These are phyloP conservation scores for Rhizomucor miehei DNA, from an alignment of 371 early-diverging fungal species.

Conservation along the genomic window DNA sequence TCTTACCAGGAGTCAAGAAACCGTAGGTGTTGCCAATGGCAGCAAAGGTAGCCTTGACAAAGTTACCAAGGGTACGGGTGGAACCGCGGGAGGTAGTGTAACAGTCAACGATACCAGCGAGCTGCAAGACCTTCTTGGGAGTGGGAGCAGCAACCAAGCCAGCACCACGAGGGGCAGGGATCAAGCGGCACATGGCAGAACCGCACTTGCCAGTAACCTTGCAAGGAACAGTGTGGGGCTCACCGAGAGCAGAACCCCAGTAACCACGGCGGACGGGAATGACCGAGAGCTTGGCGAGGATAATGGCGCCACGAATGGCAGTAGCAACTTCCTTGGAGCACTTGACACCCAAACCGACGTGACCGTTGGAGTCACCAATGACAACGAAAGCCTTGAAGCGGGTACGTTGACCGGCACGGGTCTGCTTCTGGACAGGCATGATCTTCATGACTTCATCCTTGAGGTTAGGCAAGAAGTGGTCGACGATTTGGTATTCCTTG, in stretches of 20 bases:
- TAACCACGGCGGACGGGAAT: constrained; percentile 97
- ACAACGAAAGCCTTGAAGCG: constrained; percentile 99
- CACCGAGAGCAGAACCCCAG: constrained; percentile 96
- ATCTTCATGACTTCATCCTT: constrained; percentile 99
- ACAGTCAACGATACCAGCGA: constrained; percentile 97
- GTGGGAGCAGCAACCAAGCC: constrained; percentile 95
- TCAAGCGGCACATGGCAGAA: constrained; percentile 88
- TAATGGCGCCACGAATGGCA: constrained; percentile 97
- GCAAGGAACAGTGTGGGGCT: constrained; percentile 39
- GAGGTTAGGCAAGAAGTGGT: constrained; percentile 90
- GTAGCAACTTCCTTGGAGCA: constrained; percentile 98
- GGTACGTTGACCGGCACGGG: constrained; percentile 98
- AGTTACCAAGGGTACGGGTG: constrained; percentile 90
- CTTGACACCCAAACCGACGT: constrained; percentile 98
- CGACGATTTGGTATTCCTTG: constrained; percentile 99
- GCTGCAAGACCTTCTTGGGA: constrained; percentile 94
- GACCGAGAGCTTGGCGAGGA: constrained; percentile 95
- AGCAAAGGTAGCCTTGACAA: constrained; percentile 97
- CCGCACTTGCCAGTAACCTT: constrained; percentile 47
- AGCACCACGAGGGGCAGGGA: constrained; percentile 99
- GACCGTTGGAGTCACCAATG: constrained; percentile 96
- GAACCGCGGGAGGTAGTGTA: constrained; percentile 94
- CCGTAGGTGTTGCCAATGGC: constrained; percentile 96
- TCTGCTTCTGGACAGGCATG: constrained; percentile 99
- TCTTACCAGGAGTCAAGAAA: constrained; percentile 82